Conservation (phyloP, 75 land plant species). For the Picea glauca region DNA sequence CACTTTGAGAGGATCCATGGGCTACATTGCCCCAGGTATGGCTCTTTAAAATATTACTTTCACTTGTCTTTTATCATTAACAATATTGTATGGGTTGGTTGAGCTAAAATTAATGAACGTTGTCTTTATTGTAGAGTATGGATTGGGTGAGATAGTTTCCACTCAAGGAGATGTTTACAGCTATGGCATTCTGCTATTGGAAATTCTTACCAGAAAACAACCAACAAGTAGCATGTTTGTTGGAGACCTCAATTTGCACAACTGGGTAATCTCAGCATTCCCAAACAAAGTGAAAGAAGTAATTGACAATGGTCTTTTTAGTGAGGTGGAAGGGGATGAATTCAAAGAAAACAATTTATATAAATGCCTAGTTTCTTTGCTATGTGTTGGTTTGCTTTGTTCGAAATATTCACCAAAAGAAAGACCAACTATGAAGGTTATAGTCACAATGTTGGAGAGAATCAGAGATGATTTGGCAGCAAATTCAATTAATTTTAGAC, state of each 20-base stretch:
- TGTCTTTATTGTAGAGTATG: constrained; percentile 19
- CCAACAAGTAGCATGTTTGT: not conserved
- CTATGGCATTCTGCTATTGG: constrained; percentile 33
- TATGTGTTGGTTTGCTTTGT: constrained; percentile 19
- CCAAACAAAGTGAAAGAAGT: not conserved
- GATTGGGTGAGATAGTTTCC: constrained; percentile 11
- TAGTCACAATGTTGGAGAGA: not conserved
- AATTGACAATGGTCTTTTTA: not conserved
- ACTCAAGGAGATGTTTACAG: constrained; percentile 35
- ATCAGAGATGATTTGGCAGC: not conserved
- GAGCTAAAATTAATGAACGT: not conserved
- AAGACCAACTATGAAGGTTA: constrained; percentile 33
- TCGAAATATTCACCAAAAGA: constrained; percentile 24
- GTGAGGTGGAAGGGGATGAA: not conserved
- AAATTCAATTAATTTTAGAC: not conserved
- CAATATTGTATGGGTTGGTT: not conserved
- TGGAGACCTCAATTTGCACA: not conserved
- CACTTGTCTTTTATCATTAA: not conserved
- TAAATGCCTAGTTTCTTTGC: not conserved
- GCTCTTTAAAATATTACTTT: not conserved
- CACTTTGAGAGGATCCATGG: constrained; percentile 58
- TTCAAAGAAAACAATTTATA: not conserved
- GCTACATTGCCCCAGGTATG: constrained; percentile 93
- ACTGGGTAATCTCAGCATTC: not conserved
- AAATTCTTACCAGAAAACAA: constrained; percentile 18